Conservation (phyloP, 306 rosid genomes). For the Quercus alba region DNA sequence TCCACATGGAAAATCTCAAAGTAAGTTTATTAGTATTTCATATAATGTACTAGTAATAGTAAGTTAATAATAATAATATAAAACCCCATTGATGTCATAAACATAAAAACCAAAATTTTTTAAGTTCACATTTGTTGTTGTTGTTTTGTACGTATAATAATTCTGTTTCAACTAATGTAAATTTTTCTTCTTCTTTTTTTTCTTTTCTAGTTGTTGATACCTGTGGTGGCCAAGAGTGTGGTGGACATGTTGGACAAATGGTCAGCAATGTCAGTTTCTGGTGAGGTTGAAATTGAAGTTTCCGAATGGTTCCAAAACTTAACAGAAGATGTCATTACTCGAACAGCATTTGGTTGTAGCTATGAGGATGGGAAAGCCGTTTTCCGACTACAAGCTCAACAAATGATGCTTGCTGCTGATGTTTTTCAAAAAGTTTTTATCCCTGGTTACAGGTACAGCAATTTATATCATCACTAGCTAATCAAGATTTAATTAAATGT, state of each 20-base stretch:
- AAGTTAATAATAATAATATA: no score
- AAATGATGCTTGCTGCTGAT: conserved; percentile 78
- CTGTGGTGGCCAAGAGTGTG: conserved; percentile 76
- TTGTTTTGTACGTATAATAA: background rate
- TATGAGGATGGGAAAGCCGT: conserved; percentile 89
- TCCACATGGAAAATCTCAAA: conserved; percentile 90
- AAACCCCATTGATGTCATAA: background rate
- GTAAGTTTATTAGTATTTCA: conserved; percentile 24
- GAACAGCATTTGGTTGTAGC: conserved; percentile 83
- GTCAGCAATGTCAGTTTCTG: conserved; percentile 45
- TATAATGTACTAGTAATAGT: no score
- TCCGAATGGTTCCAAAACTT: conserved; percentile 74
- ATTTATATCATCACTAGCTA: background rate
- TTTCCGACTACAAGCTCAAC: conserved; percentile 71
- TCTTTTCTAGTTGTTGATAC: conserved; percentile 57
- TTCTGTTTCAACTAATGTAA: background rate
- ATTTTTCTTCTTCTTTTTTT: no score
- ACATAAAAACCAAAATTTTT: background rate
- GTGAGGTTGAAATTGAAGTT: conserved; percentile 89
- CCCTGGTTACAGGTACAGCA: conserved; percentile 82
- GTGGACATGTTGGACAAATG: conserved; percentile 77
- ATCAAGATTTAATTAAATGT: background rate
- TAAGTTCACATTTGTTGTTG: background rate
- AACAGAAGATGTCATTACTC: conserved; percentile 77
- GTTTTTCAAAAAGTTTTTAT: conserved; percentile 84